Evolutionary conservation across 768 basidiomycete genomes (phyloP).

Genomic region (Phylloporus sp.): DNA sequence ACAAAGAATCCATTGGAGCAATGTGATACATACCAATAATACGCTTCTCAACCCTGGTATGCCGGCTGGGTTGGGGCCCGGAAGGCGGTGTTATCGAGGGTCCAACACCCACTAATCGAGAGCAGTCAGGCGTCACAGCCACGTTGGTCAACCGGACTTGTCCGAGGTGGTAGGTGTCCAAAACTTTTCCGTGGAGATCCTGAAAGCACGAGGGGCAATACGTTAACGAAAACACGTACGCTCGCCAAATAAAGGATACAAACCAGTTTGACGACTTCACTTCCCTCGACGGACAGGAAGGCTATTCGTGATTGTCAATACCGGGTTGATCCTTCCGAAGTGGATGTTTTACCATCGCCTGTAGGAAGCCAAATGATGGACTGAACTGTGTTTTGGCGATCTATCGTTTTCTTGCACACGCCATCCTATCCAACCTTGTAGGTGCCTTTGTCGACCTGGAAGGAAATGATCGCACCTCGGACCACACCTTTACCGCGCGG

Average conservation of each 20-base stretch:
- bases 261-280: conserved; percentile 44
- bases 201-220: conserved; percentile 17
- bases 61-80: conserved; percentile 43
- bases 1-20: background rate
- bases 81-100: conserved; percentile 39
- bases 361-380: conserved; percentile 51
- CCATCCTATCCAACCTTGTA: conserved; percentile 37
- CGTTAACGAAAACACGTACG: conserved; percentile 11
- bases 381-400: conserved; percentile 41
- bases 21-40: conserved; percentile 40
- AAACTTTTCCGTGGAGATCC: conserved; percentile 44
- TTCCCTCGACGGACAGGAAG: conserved; percentile 50
- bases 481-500: conserved; percentile 50
- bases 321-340: conserved; percentile 2
- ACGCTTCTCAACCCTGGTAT: conserved; percentile 48
- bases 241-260: conserved; percentile 10
- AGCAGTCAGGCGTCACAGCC: conserved; percentile 43
- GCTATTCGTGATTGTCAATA: conserved; percentile 28
- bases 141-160: conserved; percentile 46
- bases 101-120: conserved; percentile 46
- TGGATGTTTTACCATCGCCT: conserved; percentile 37
- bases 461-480: conserved; percentile 33
- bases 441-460: conserved; percentile 1
- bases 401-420: conserved; percentile 47
- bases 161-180: conserved; percentile 40